Evolutionary conservation across 441 rosid species (phyloP), one percentile per base, ranked within the genome.

Genomic region (Populus hybrid): DNA sequence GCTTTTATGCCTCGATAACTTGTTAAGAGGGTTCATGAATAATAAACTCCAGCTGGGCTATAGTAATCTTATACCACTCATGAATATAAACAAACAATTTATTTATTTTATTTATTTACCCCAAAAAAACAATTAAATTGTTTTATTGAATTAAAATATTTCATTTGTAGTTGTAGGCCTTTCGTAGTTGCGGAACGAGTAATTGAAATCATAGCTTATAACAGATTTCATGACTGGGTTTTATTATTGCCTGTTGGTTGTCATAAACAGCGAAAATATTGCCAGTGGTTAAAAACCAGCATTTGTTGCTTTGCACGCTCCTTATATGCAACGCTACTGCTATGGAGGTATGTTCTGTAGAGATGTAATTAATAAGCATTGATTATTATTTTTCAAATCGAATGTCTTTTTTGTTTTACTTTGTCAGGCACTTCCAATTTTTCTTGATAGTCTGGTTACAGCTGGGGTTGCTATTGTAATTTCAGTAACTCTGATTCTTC

Each of bases 271-370:
- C 85, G 53, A 92, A 90, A 82, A 90, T 92, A 83, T 79, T 92
- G 79, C 93, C 93, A 7, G 91, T 90, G 38, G 96, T 92, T 28
- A 84, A 64, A 81, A 88, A 83, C 20, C 96, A 92, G 76, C 96
- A 92, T 85, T 78, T 90, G 80, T 78, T 92, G 81, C 90, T 92
- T 9, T 92, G 96, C 81, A 89, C 93, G 9, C 80, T 92, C 18
- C 86, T 92, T 42, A 88, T 89, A 36, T 90, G 90, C 89, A 92
- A 92, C 84, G 94, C 94, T 68, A 91, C 91, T 65, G 87, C 96
- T 24, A 92, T 90, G 96, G 96, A 92, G 93, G 92, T 89, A 83
- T 23, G 18, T 64, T 42, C 14, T 33, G 23, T 10, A 9, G 65
- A 63, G 65, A 61, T 9, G 11, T 4, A 23, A 23, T 63, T 10